These are phyloP conservation scores for Suhomyces chickasaworum DNA, from an alignment of 1,139 yeast species.

Conservation along the genomic window DNA sequence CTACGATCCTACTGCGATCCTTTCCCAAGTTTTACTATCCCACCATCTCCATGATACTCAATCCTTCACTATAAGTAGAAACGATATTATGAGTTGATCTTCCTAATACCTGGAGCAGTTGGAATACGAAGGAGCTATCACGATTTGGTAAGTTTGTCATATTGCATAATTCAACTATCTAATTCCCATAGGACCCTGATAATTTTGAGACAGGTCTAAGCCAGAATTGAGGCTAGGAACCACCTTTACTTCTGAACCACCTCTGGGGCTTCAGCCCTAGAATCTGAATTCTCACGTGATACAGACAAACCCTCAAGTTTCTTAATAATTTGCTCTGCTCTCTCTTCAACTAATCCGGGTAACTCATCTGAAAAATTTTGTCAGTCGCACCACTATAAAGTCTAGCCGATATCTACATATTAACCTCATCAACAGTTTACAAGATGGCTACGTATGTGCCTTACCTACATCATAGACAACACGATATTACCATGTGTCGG, in stretches of 20 bases:
- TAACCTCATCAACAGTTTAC: slow-evolving; percentile 12
- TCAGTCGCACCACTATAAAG: slow-evolving; percentile 18
- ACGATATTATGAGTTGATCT: too few species aligned
- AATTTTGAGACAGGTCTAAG: too few species aligned
- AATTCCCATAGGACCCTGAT: not conserved
- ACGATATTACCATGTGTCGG: slow-evolving; percentile 11
- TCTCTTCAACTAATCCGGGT: slow-evolving; percentile 7
- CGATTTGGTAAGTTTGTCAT: too few species aligned
- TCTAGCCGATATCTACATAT: not conserved
- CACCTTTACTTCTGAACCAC: too few species aligned
- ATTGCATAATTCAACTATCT: not conserved
- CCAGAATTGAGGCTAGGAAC: too few species aligned
- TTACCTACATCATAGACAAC: slow-evolving; percentile 11
- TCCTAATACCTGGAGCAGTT: too few species aligned
- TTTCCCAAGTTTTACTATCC: too few species aligned
- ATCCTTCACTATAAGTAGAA: too few species aligned
- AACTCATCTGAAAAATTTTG: slow-evolving; percentile 13
- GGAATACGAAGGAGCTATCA: too few species aligned
- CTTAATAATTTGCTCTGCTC: not conserved
- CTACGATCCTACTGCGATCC: too few species aligned
- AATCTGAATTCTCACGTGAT: not conserved
- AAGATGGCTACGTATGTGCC: slow-evolving; percentile 26
- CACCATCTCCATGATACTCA: too few species aligned
- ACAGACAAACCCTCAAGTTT: not conserved
- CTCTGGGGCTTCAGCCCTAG: slow-evolving; percentile 7